Conservation (phyloP, 305 asterid genomes). For the Lippia alba region DNA sequence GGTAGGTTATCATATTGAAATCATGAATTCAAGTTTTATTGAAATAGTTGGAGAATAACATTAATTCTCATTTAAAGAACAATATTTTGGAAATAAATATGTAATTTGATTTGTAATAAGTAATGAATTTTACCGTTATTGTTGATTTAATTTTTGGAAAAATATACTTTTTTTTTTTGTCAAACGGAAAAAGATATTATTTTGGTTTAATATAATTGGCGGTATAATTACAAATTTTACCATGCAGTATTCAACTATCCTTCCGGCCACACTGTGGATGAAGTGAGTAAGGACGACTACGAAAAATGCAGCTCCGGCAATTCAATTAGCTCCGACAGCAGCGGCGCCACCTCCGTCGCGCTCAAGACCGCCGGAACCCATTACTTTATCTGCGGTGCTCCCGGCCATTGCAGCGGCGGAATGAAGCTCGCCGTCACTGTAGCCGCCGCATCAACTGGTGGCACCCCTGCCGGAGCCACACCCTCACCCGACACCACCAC, state of each 20-base stretch:
- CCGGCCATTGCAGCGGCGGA: slow-evolving; percentile 83
- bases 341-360: slow-evolving; percentile 79
- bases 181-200: too few relatives aligned
- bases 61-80: too few relatives aligned
- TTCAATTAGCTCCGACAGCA: slow-evolving; percentile 65
- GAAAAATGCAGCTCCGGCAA: slow-evolving; percentile 65
- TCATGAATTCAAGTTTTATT: too few relatives aligned
- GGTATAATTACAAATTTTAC: not conserved
- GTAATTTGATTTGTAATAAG: too few relatives aligned
- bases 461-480: slow-evolving; percentile 36
- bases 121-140: too few relatives aligned
- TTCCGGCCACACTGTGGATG: slow-evolving; percentile 74
- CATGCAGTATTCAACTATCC: slow-evolving; percentile 74
- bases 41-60: too few relatives aligned
- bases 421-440: slow-evolving; percentile 81
- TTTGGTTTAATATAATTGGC: too few relatives aligned
- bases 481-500: slow-evolving; percentile 42
- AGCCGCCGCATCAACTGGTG: slow-evolving; percentile 31
- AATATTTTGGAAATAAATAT: too few relatives aligned
- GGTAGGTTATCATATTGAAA: too few relatives aligned
- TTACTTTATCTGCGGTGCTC: slow-evolving; percentile 72
- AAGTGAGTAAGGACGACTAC: slow-evolving; percentile 69
- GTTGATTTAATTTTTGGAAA: too few relatives aligned
- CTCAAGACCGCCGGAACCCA: slow-evolving; percentile 74
- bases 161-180: too few relatives aligned